Evolutionary conservation across 495 filamentous ascomycete genomes (phyloP), one percentile per base, ranked within the genome.

Genomic region (Tuber microsphaerosporum): DNA sequence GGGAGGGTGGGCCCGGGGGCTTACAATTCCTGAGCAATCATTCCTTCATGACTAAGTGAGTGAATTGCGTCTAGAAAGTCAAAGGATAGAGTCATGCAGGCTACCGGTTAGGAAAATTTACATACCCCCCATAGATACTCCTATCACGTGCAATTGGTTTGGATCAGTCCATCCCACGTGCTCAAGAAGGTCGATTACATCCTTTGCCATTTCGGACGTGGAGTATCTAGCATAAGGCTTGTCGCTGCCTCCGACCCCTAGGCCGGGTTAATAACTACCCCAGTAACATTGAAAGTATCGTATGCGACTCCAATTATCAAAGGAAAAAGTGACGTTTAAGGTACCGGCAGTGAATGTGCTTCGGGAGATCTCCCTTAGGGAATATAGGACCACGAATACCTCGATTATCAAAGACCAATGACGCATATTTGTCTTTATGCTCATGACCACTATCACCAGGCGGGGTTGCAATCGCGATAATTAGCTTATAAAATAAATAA

Each of bases 1-100:
- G n/a, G 4, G 42, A 45, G 34, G 75, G 45, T n/a, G 41, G 20
- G 75, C 39, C 7, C 42, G 61, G 71, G 70, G 16, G 75, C 84
- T 73, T 84, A 88, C 88, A 61, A 92, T 83, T 97, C 93, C 84
- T 96, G 93, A 20, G 91, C 90, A 81, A 97, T 95, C 93, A 97
- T 96, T 77, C 82, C 82, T 83, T 68, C 31, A 70, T 61, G 72
- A 51, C 74, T 71, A 74, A 44, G 43, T 73, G 43, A 42, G 44
- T 74, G 70, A 75, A 75, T 20, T 45, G 41, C 72, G 39, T 17
- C 34, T 37, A 48, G 70, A 65, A 31, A 73, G 75, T 22, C 43
- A 76, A 61, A 56, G 42, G 44, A 34, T 6, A 22, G 16, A 43
- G 31, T 34, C 70, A 2, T 31, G 16, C 22, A 39, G 39, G 43